Evolutionary conservation across 345 rosid species (phyloP).

Genomic region (Citrus cavaleriei): DNA sequence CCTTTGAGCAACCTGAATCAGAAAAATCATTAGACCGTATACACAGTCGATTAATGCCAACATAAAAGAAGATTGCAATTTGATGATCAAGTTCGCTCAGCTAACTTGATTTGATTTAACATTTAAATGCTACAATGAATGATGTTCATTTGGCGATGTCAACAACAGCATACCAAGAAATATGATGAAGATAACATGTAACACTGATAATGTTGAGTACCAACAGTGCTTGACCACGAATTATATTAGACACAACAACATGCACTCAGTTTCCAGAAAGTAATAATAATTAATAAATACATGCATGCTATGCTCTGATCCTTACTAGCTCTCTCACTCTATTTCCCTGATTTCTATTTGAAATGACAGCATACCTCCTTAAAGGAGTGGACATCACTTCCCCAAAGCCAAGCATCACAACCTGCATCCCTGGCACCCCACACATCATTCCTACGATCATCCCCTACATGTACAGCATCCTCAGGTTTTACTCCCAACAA

Average conservation of each 20-base stretch:
- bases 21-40: background rate
- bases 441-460: constrained; percentile 94
- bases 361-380: constrained; percentile 51
- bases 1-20: constrained; percentile 67
- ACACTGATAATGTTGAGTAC: background rate
- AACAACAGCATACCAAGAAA: background rate
- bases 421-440: constrained; percentile 99
- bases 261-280: background rate
- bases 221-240: background rate
- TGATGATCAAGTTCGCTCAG: background rate
- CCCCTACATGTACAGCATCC: constrained; percentile 95
- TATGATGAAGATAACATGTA: background rate
- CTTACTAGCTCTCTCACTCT: background rate
- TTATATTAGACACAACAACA: background rate
- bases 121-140: background rate
- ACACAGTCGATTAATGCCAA: background rate
- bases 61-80: background rate
- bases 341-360: background rate
- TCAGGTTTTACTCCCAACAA: constrained; percentile 79
- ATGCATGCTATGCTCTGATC: background rate
- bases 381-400: constrained; percentile 86
- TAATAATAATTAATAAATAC: background rate
- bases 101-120: background rate
- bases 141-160: background rate
- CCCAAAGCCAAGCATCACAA: constrained; percentile 99